Conservation (phyloP, 495 filamentous ascomycete species). For the Hypoxylon trugodes region DNA sequence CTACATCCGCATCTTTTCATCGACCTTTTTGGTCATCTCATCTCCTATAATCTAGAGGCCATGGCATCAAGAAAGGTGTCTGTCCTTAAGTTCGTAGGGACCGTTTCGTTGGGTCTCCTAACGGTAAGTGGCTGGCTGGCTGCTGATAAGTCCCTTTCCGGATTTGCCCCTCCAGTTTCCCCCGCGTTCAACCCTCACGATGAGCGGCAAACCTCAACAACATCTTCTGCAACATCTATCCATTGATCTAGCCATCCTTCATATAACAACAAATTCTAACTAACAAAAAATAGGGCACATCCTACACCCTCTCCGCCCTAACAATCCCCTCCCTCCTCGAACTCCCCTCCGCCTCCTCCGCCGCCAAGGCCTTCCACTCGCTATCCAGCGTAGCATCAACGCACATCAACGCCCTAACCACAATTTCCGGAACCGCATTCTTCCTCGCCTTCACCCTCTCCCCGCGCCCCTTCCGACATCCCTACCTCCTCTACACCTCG, state of each 20-base stretch:
- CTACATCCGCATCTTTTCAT: conserved; percentile 2
- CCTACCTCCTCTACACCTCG: conserved; percentile 84
- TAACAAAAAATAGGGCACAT: conserved; percentile 69
- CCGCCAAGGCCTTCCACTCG: conserved; percentile 69
- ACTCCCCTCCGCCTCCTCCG: conserved; percentile 74
- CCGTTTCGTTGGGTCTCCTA: conserved; percentile 82
- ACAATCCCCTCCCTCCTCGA: conserved; percentile 79
- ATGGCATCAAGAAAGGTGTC: conserved; percentile 78
- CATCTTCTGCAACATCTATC: neutral
- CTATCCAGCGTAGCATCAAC: conserved; percentile 66
- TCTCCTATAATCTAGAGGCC: conserved; percentile 34
- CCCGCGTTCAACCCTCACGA: conserved; percentile 20
- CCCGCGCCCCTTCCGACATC: conserved; percentile 74
- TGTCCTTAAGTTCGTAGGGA: conserved; percentile 87
- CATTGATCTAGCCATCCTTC: neutral
- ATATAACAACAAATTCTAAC: neutral
- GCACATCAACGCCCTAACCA: conserved; percentile 67
- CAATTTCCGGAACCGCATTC: conserved; percentile 69
- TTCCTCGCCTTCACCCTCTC: conserved; percentile 77
- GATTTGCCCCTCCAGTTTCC: conserved; percentile 34
- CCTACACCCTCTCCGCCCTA: conserved; percentile 77
- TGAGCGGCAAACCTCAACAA: conserved; percentile 14
- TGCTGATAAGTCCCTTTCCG: conserved; percentile 24
- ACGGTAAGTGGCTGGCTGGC: conserved; percentile 72
- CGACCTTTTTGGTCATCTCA: conserved; percentile 1